Evolutionary conservation across 73 alveolate genomes (phyloP), one percentile per base, ranked within the genome.

Genomic region (Blepharisma japonicum): DNA sequence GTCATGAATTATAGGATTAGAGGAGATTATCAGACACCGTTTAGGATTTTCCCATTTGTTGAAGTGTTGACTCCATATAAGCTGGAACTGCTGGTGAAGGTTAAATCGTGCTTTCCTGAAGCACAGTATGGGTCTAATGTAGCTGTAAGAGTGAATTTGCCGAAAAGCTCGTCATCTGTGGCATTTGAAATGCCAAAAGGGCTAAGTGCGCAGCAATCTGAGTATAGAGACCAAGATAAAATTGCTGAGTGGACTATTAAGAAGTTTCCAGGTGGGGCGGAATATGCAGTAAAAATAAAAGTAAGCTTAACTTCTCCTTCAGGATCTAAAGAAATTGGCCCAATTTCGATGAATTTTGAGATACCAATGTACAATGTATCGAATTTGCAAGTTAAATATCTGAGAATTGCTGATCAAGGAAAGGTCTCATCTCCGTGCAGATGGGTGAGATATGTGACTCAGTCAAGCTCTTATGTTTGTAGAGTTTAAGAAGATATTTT

Each of bases 341-440:
- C n/a, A 82, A 70, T 70, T 39, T 97, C 68, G 71, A 93, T 97
- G 96, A 83, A 84, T 79, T 97, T 94, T 83, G 99, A 97, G 82
- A 96, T 97, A 20, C 99, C 99, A 38, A 97, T 96, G 99, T 97
- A 82, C 86, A 97, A 96, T 82, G 98, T 97, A 42, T 91, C 98
- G 68, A 92, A 93, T 77, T 81, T 97, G 87, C 96, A 97, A 84
- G 97, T 95, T 92, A 91, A 91, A 61, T 90, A 91, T 68, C 68
- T 91, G 68, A 91, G 91, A 83, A 86, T 91, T 50, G 91, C n/a
- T 47, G 80, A 70, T 7, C 77, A n/a, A 18, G 74, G 74, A 25
- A 61, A 61, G 47, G 18, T 14, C 0, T 68, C 78, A 55, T 84
- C 80, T 71, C 94, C 96, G 3, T 76, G 77, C 71, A 89, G 97